A percentile compares a stretch with the other conserved stretches of the same genome.
Evolutionary conservation across 345 rosid genomes (phyloP).

Genomic region (Jatropha curcas): DNA sequence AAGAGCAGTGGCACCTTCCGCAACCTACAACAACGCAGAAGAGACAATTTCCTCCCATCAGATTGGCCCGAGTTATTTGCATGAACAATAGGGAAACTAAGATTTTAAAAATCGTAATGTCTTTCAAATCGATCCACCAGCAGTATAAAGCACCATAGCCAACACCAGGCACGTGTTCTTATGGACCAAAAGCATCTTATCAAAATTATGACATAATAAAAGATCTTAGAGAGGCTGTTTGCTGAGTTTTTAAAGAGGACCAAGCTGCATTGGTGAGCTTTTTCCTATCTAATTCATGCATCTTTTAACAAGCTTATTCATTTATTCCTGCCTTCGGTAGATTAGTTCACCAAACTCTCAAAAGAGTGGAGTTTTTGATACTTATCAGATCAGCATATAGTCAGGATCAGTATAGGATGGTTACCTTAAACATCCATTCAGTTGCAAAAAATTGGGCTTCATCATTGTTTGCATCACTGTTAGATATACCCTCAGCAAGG

Average conservation of each 20-base stretch:
- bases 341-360: not conserved
- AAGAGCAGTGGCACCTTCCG: slow-evolving; percentile 89
- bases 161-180: not conserved
- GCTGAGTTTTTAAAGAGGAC: not conserved
- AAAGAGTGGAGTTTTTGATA: not conserved
- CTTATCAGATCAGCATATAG: not conserved
- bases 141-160: not conserved
- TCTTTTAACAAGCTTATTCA: not conserved
- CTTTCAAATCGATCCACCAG: not conserved
- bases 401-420: not conserved
- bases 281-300: not conserved
- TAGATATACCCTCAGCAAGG: slow-evolving; percentile 91
- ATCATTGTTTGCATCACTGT: slow-evolving; percentile 67
- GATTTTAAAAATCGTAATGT: not conserved
- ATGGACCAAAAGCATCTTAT: not conserved
- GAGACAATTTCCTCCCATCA: not conserved
- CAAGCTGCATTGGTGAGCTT: not conserved
- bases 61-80: too few species aligned
- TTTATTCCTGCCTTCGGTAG: not conserved
- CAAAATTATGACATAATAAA: too few species aligned
- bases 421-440: slow-evolving; percentile 99
- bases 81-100: too few species aligned
- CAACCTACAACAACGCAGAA: slow-evolving; percentile 53
- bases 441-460: slow-evolving; percentile 94
- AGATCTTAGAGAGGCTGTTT: not conserved